Conservation (phyloP, 306 rosid genomes). For the Leucaena leucocephala region DNA sequence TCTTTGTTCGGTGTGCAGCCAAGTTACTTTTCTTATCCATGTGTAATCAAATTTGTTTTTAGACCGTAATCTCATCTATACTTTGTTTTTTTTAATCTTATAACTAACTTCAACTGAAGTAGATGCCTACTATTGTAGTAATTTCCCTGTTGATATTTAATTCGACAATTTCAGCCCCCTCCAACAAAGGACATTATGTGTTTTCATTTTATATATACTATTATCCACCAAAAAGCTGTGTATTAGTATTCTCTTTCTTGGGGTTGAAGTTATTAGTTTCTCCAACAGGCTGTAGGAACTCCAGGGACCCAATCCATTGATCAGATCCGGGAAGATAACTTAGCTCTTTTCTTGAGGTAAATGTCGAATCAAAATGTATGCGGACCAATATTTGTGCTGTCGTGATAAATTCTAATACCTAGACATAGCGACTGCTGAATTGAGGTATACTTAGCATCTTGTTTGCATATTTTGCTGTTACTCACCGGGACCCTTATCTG, state of each 20-base stretch:
- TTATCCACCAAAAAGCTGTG: not conserved
- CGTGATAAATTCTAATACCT: not conserved
- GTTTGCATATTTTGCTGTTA: conserved; percentile 24
- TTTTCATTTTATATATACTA: not conserved
- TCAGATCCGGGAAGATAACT: conserved; percentile 75
- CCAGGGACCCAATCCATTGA: conserved; percentile 42
- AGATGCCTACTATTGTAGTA: not conserved
- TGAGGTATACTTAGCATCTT: not conserved
- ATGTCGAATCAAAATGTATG: conserved; percentile 12
- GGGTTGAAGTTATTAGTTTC: conserved; percentile 37
- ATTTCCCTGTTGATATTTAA: conserved; percentile 4
- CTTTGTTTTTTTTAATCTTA: not conserved
- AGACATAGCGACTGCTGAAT: not conserved
- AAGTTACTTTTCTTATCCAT: conserved; percentile 30
- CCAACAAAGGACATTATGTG: not conserved
- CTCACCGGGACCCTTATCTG: conserved; percentile 26
- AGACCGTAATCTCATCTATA: not conserved
- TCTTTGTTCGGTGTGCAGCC: conserved; percentile 30
- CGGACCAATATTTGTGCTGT: not conserved
- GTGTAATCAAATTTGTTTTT: conserved; percentile 19
- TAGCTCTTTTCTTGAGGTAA: conserved; percentile 78
- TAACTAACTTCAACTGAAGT: conserved; percentile 6
- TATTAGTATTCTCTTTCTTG: conserved; percentile 14
- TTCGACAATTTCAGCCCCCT: not conserved
- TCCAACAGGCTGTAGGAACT: conserved; percentile 45